phyloP scores from a whole-genome alignment of 495 filamentous ascomycete species.

The Penicillium crystallinum region DNA sequence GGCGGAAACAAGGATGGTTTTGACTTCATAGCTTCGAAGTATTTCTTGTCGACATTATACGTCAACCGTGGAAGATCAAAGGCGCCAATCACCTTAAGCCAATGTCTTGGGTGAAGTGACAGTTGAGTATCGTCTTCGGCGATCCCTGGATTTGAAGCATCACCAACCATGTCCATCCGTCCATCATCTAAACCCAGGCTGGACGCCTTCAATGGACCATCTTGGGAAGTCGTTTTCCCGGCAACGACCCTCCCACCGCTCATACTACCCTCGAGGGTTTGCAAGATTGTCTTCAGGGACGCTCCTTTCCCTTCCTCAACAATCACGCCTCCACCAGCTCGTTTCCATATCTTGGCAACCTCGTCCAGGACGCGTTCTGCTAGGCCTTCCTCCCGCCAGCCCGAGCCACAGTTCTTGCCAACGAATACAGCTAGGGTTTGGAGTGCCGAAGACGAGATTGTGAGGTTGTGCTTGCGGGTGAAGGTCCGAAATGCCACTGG shows the following conservation, averaged over 20 bases:
- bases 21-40: conserved; percentile 70
- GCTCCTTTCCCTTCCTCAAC: conserved; percentile 73
- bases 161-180: conserved; percentile 8
- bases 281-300: conserved; percentile 73
- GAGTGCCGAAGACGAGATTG: conserved; percentile 81
- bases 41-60: conserved; percentile 84
- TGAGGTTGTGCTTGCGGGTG: conserved; percentile 95
- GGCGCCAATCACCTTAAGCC: conserved; percentile 72
- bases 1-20: conserved; percentile 74
- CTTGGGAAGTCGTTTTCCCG: conserved; percentile 23
- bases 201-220: conserved; percentile 10
- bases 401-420: conserved; percentile 86
- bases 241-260: conserved; percentile 62
- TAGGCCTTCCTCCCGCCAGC: conserved; percentile 92
- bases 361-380: conserved; percentile 92
- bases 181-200: conserved; percentile 11
- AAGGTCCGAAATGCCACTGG: conserved; percentile 93
- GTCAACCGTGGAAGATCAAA: conserved; percentile 81
- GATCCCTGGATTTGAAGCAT: conserved; percentile 24
- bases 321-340: conserved; percentile 73
- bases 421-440: conserved; percentile 82
- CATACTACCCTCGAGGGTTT: conserved; percentile 77
- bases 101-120: conserved; percentile 60
- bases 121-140: conserved; percentile 57
- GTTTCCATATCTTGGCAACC: conserved; percentile 85